Evolutionary conservation across 805 yeast species (phyloP).

Genomic region (Spathaspora passalidarum): DNA sequence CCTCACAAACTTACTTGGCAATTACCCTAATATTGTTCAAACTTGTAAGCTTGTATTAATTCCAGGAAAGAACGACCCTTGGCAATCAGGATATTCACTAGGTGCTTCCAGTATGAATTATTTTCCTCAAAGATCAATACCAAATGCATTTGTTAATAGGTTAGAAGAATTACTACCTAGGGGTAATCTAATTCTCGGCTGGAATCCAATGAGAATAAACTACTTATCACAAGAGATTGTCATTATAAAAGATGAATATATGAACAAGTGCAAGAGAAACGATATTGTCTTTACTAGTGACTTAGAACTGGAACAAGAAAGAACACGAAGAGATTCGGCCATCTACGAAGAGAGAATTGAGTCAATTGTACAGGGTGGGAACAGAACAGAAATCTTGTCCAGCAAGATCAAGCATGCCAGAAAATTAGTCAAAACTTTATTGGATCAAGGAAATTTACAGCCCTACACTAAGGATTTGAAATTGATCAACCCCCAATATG

Average conservation of each 20-base stretch:
- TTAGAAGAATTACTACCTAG: conserved; percentile 46
- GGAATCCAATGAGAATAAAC: conserved; percentile 79
- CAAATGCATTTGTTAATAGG: conserved; percentile 67
- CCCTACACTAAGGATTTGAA: conserved; percentile 66
- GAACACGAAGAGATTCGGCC: conserved; percentile 14
- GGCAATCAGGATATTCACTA: conserved; percentile 71
- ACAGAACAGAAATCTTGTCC: conserved; percentile 24
- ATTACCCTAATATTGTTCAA: conserved; percentile 51
- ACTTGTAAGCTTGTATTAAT: conserved; percentile 63
- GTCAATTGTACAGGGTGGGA: conserved; percentile 5
- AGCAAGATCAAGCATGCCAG: conserved; percentile 57
- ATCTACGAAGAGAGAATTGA: conserved; percentile 13
- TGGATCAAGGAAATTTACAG: conserved; percentile 85
- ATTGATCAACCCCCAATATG: conserved; percentile 68
- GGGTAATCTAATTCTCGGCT: conserved; percentile 32
- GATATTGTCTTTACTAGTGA: conserved; percentile 54
- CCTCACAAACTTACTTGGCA: conserved; percentile 61
- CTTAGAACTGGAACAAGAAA: conserved; percentile 16
- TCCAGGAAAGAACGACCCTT: conserved; percentile 93
- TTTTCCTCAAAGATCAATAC: conserved; percentile 68
- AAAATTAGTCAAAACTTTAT: conserved; percentile 70
- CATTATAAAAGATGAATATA: conserved; percentile 68
- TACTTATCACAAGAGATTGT: conserved; percentile 85
- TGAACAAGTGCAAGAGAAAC: conserved; percentile 67
- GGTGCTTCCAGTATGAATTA: conserved; percentile 43